Evolutionary conservation across 1,284 basidiomycete genomes (phyloP), one percentile per base, ranked within the genome.

Genomic region (Anthracocystis setariae): DNA sequence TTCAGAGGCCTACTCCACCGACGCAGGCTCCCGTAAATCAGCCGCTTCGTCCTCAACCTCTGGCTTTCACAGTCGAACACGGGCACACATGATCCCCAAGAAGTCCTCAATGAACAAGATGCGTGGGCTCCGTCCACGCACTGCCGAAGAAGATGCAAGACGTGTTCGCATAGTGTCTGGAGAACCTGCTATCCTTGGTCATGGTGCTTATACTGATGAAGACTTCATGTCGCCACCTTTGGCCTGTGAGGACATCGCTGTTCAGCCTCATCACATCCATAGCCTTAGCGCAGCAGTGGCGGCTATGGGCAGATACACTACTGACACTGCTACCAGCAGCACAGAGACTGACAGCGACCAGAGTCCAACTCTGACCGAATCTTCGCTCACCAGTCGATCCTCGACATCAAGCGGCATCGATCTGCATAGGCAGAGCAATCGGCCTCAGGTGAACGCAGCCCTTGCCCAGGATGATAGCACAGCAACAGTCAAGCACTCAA

Each of bases 161-260:
- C 60, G 76, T 9, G 76, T 78, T 9, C 68, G 74, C 25, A 76
- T 78, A 43, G 76, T 76, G 8, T 69, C 64, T n/a, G 76, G 76
- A 7, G 68, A 73, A 39, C 76, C 76, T 0, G 38, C 33, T 25
- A 53, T 76, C 37, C 43, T 78, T 2, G 76, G 76, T 3, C 63
- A 66, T 33, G 72, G 66, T 15, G 62, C 69, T 8, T 72, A 67
- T 27, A 72, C 69, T 1, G 69, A 72, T 21, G 69, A 67, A 18
- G 69, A 72, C 33, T 62, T 62, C 47, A 51, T 62, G 60, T 62
- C 71, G 3, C 67, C 71, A 4, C 47, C 47, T 8, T 55, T 32
- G 32, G 48, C 24, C 5, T 42, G 29, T 3, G 58, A 73, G 1
- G 46, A 60, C 12, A n/a, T 62, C 17, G 40, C 67, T 2, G 42